These are phyloP conservation scores for Colletotrichum echinochloae DNA, from an alignment of 2,329 filamentous ascomycete genomes.

Conservation along the genomic window DNA sequence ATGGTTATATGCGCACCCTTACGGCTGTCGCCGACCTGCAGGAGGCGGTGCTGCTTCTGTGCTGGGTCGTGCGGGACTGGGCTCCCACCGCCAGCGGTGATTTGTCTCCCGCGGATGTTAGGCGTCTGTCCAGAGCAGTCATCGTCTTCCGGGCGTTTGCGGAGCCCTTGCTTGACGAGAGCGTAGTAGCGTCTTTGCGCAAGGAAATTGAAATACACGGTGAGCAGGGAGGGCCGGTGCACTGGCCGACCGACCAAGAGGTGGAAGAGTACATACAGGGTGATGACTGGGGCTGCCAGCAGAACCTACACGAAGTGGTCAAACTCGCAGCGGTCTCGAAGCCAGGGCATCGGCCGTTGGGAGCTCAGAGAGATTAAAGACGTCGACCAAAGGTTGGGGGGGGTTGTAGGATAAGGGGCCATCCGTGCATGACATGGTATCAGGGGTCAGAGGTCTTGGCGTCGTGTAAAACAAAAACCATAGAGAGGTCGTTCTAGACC, in stretches of 20 bases:
- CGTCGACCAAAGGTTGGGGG: neutral
- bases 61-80: constrained; percentile 69
- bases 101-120: constrained; percentile 47
- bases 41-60: constrained; percentile 67
- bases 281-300: constrained; percentile 27
- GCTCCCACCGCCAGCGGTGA: constrained; percentile 51
- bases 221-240: constrained; percentile 19
- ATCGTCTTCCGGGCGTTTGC: constrained; percentile 63
- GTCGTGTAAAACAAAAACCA: constrained; percentile 1
- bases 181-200: constrained; percentile 48
- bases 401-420: neutral
- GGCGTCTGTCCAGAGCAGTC: constrained; percentile 50
- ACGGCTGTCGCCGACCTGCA: constrained; percentile 70
- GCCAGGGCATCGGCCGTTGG: neutral
- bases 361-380: neutral
- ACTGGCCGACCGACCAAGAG: constrained; percentile 55
- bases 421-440: neutral
- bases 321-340: neutral
- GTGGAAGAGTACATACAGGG: constrained; percentile 50
- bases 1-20: constrained; percentile 71
- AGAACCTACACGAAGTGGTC: constrained; percentile 22
- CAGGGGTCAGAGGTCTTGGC: neutral
- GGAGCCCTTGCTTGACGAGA: constrained; percentile 53
- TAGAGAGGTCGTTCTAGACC: neutral
- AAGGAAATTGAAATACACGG: constrained; percentile 46